Percentiles rank a stretch among this genome's conserved stretches.
phyloP scores from a whole-genome alignment of 2,329 filamentous ascomycete species.

The Fusarium citri region DNA sequence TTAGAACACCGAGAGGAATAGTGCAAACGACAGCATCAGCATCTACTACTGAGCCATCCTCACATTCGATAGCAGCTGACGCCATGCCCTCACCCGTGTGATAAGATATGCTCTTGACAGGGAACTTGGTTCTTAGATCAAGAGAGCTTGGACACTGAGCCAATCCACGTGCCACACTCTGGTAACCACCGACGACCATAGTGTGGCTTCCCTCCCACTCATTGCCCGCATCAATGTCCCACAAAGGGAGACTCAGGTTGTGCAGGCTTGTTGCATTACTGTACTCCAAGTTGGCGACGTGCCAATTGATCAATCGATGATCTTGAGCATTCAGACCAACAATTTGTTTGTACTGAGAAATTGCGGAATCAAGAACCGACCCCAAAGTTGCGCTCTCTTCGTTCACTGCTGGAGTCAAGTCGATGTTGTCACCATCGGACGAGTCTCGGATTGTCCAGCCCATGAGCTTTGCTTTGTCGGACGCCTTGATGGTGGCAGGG shows the following conservation, averaged over 20 bases:
- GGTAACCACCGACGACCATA: conserved; percentile 93
- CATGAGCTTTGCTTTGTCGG: conserved; percentile 80
- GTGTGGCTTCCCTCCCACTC: conserved; percentile 97
- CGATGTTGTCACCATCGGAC: conserved; percentile 73
- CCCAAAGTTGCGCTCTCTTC: conserved; percentile 80
- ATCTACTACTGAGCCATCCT: conserved; percentile 79
- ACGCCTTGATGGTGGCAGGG: conserved; percentile 76
- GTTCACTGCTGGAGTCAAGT: conserved; percentile 74
- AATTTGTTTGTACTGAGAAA: conserved; percentile 85
- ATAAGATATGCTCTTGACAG: conserved; percentile 77
- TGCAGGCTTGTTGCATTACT: conserved; percentile 92
- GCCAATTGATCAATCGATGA: conserved; percentile 94
- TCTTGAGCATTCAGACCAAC: conserved; percentile 88
- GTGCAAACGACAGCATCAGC: conserved; percentile 95
- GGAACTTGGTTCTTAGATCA: conserved; percentile 78
- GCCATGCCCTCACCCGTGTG: conserved; percentile 61
- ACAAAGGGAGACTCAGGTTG: conserved; percentile 86
- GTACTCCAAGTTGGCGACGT: conserved; percentile 97
- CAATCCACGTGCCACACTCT: conserved; percentile 89
- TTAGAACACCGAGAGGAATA: conserved; percentile 89
- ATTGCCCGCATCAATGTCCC: conserved; percentile 98
- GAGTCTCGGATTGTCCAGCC: conserved; percentile 82
- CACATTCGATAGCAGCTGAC: conserved; percentile 75
- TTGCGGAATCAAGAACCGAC: conserved; percentile 91
- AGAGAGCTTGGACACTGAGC: conserved; percentile 81